These are phyloP conservation scores for Allium cepa DNA, from an alignment of 106 monocot species.

Conservation along the genomic window DNA sequence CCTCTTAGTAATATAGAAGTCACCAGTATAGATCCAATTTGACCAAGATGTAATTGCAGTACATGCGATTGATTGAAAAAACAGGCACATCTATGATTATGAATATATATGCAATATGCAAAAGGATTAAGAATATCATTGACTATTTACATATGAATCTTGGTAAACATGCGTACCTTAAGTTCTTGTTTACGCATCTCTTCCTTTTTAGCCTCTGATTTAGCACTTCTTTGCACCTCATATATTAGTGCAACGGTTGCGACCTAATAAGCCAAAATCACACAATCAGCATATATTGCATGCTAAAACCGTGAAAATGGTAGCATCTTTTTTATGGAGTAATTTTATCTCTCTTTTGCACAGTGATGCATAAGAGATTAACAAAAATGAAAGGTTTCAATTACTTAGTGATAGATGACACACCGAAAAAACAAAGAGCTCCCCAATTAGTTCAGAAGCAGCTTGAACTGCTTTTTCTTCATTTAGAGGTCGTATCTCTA, in stretches of 20 bases:
- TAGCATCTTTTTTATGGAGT: neutral
- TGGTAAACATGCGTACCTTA: constrained; percentile 26
- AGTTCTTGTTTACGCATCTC: constrained; percentile 62
- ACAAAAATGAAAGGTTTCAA: neutral
- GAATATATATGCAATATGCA: too few species aligned
- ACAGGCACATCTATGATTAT: too few species aligned
- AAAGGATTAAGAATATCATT: too few species aligned
- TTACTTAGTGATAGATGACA: neutral
- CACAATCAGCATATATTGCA: neutral
- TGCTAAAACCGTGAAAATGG: neutral
- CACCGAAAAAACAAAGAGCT: constrained; percentile 76
- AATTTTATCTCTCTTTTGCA: neutral
- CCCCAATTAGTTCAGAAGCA: constrained; percentile 84
- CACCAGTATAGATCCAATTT: too few species aligned
- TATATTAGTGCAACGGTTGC: constrained; percentile 68
- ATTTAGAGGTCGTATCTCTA: constrained; percentile 76
- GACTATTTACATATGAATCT: too few species aligned
- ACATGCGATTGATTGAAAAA: too few species aligned
- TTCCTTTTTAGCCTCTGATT: constrained; percentile 90
- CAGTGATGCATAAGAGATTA: too few species aligned
- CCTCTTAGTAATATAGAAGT: too few species aligned
- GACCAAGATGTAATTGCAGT: too few species aligned
- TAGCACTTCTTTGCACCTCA: constrained; percentile 95
- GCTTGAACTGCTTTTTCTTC: constrained; percentile 96
- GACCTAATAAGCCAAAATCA: constrained; percentile 48